Evolutionary conservation across 1,284 basidiomycete genomes (phyloP), one percentile per base, ranked within the genome.

Genomic region (Gastroboletus turbinatus): DNA sequence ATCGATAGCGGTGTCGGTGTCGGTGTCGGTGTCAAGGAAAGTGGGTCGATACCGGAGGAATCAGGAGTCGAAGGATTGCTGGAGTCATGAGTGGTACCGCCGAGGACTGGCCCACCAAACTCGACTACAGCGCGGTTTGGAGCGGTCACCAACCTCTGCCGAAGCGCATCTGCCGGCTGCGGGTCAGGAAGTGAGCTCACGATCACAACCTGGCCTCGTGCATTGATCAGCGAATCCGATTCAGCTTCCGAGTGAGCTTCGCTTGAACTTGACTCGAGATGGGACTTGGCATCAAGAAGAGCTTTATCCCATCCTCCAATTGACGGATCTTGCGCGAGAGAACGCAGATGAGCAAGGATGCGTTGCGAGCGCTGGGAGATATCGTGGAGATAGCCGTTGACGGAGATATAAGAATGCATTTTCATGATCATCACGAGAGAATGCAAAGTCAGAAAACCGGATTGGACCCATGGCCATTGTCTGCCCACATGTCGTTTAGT

Each of bases 381-480:
- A 10, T 76, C 73, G 58, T 91, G 84, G 46, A 98, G 84, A 67
- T 91, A 85, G 6, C 96, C 94, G 68, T 98, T 98, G 54, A 91
- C 84, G 29, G 87, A 82, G 74, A 94, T 85, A 74, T 98, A 99
- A 17, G 94, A 97, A 75, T 98, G 95, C 79, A 97, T 85, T 73
- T 97, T 97, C 94, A 97, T 97, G 64, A 96, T 84, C 87, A 96
- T 90, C 55, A 87, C 87, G 9, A 97, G 76, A 14, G 89, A 85
- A 71, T 96, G 96, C n/a, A 98, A 75, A 0, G 94, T 96, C 51
- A 98, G 79, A 75, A 95, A 98, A 9, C 96, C 96, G 0, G 94
- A 94, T 72, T 99, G 96, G 2, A 98, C 96, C 96, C 96, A 98
- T 38, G 94, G 94, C 96, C 95, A 98, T 63, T 94, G 82, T 52